Evolutionary conservation across 164 flowering plant species (phyloP).

Genomic region (Vitis cinerea): DNA sequence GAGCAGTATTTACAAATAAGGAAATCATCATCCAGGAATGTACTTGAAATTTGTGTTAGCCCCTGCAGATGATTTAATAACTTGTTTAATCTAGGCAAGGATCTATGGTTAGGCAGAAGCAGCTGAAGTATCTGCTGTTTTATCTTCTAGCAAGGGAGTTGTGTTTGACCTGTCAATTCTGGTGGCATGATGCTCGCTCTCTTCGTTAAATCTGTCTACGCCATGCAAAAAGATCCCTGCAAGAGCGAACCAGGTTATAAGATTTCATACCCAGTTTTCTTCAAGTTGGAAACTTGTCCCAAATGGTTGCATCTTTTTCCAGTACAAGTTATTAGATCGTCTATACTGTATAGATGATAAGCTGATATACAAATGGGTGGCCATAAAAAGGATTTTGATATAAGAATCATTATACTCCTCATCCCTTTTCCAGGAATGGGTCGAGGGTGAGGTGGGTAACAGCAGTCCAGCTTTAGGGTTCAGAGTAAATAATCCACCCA

Average conservation of each 20-base stretch:
- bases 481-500: too few relatives aligned
- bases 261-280: background rate
- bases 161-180: constrained; percentile 30
- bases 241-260: constrained; percentile 1
- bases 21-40: background rate
- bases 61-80: background rate
- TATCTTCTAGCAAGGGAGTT: constrained; percentile 52
- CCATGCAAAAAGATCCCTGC: constrained; percentile 66
- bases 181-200: constrained; percentile 25
- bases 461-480: too few relatives aligned
- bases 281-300: too few relatives aligned
- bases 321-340: too few relatives aligned
- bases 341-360: too few relatives aligned
- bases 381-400: too few relatives aligned
- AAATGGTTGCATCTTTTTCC: too few relatives aligned
- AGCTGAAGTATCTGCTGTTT: constrained; percentile 14
- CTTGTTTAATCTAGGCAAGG: background rate
- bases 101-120: constrained; percentile 16
- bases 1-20: constrained; percentile 3
- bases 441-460: too few relatives aligned
- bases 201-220: constrained; percentile 67
- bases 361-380: too few relatives aligned
- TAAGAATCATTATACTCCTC: too few relatives aligned
- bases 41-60: background rate
- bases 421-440: too few relatives aligned